Evolutionary conservation across 305 asterid species (phyloP), one percentile per base, ranked within the genome.

Genomic region (Euphrasia arctica): DNA sequence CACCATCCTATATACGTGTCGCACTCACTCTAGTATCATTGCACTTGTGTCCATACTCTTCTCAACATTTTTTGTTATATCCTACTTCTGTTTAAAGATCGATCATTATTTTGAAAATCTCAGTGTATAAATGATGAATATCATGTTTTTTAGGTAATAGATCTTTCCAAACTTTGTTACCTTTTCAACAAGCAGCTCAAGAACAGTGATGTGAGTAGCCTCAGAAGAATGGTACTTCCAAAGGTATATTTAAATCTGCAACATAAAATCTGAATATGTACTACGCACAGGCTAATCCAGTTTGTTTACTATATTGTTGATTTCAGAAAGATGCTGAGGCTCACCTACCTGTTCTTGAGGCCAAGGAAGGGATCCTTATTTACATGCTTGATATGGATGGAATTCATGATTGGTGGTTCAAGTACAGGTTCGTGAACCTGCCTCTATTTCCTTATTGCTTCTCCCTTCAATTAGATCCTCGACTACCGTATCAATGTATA

Each of bases 331-430:
- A 81, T 43, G 84, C 87, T 0, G 90, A 83, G 80, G 4, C 59
- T 12, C 77, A 81, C 72, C 83, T 83, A 22, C 90, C 87, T 0
- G 5, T 58, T 1, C 85, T 83, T 10, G 85, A 75, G 9, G 2
- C 79, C 60, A 83, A 83, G 77, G 83, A 83, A 64, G 87, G 90
- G 39, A 63, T 77, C 39, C 52, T 63, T 1, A 66, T 83, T 10
- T 54, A 68, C 74, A 83, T 83, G 89, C 75, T 74, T 0, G 89
- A 83, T 56, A 80, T 83, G 89, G 86, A 80, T 72, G 89, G 84
- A 54, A 66, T 63, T 58, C 84, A 76, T 8, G 77, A 74, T 54
- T 83, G 89, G 89, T 55, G 66, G 72, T 80, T 83, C 83, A 87
- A 82, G 75, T 91, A 73, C 89, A 85, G 95, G 18, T 28, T 66